Evolutionary conservation across 306 rosid genomes (phyloP), one percentile per base, ranked within the genome.

Genomic region (Lathyrus oleraceus): DNA sequence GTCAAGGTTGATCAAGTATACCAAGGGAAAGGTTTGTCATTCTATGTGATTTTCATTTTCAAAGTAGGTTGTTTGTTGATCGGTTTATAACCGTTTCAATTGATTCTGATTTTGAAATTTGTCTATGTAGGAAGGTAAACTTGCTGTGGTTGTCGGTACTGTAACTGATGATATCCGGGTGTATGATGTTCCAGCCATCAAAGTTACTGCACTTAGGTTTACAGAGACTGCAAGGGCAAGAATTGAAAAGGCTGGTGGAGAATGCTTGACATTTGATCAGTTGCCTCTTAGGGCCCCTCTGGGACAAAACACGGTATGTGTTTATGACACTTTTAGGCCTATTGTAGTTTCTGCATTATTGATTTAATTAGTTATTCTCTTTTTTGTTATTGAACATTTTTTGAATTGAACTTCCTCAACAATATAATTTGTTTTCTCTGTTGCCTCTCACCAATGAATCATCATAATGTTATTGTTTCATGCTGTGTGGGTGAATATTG

Each of bases 141-240:
- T 88, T 65, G 92, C 90, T 57, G 96, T 86, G 3, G 79, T 90
- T 39, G 96, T 88, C 15, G 96, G 96, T 14, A 48, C 88, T 57
- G 62, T 90, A 57, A 88, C 95, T 0, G 95, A 91, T 44, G 95
- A 91, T 68, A 76, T 81, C 2, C 83, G 95, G 5, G 86, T 65
- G 40, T 72, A 88, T 78, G 95, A 91, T 61, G 95, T 91, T 72
- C 97, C 95, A 5, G 23, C 90, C 27, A 8, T 91, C 42, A 86
- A 88, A 77, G 97, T 91, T 35, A 82, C 92, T 1, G 90, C 97
- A 59, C 82, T 91, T 48, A 86, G 92, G 79, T 91, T 88, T 61
- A 90, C 97, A 0, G 97, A 88, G 85, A 91, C 92, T 0, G 97
- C 95, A 2, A 82, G 97, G 21, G 92, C 97, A 27, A 86, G 97